Evolutionary conservation across 2,329 filamentous ascomycete species (phyloP), one percentile per base, ranked within the genome.

Genomic region (Ceratocystis diversiconidia): DNA sequence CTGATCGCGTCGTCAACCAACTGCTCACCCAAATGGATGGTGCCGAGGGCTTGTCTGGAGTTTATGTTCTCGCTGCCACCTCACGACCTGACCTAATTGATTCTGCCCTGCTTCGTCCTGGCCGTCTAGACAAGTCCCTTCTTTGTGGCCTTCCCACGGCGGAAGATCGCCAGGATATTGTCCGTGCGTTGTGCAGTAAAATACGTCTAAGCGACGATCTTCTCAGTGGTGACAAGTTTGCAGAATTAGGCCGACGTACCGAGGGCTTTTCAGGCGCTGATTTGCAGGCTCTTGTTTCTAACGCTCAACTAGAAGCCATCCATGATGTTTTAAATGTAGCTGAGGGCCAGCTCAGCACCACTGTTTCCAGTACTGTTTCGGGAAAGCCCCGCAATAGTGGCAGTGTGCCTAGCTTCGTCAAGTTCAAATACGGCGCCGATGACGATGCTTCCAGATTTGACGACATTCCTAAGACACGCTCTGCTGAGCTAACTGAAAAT

Each of bases 11-110:
- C 0, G 94, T 99, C 70, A 99, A 99, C 74, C 95, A 99, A 79
- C 85, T 99, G 66, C 82, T 99, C 10, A 99, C 95, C 0, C 92
- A 97, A 75, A 99, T 99, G 94, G 94, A 99, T 72, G 94, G 94
- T 72, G 94, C 94, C 0, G 95, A 99, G 75, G 95, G 94, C 0
- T 77, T 99, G 3, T 91, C 87, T 0, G 94, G 94, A 1, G 95
- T 99, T 0, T 99, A 99, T 71, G 94, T 99, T 5, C 82, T 99
- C 2, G 95, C 95, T 25, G 95, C 94, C 1, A 99, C 94, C 0
- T 92, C 88, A 1, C 81, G 95, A 4, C 95, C 95, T 0, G 95
- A 99, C 74, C 78, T 99, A 15, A 97, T 99, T 68, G 94, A 99
- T 73, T 92, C 95, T 12, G 94, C 94, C 0, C 79, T 99, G 30